Conservation (phyloP, 345 rosid genomes). For the Isatis tinctoria region DNA sequence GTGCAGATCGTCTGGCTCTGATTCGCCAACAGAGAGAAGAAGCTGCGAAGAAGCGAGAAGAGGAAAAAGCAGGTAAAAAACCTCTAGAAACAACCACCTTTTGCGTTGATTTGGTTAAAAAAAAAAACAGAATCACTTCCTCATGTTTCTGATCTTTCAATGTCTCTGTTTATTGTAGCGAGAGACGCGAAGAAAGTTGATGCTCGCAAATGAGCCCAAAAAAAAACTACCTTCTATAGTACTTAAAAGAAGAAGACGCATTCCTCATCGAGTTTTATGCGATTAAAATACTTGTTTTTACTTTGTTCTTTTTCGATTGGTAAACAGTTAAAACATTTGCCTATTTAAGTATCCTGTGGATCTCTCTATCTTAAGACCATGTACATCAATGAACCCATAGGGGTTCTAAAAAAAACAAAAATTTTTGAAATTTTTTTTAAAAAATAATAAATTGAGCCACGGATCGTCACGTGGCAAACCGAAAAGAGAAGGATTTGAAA, state of each 20-base stretch:
- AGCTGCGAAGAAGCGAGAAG: conserved; percentile 66
- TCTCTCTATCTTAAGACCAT: conserved; percentile 13
- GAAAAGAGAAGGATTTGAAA: too few relatives aligned
- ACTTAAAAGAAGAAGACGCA: not conserved
- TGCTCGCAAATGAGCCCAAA: conserved; percentile 39
- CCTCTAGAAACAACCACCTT: not conserved
- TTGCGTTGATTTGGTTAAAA: not conserved
- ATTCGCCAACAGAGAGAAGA: conserved; percentile 84
- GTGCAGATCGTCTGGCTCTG: conserved; percentile 71
- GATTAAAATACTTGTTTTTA: conserved; percentile 7
- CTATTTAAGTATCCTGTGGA: not conserved
- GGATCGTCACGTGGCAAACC: too few relatives aligned
- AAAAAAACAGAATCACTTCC: not conserved
- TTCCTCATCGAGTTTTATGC: conserved; percentile 6
- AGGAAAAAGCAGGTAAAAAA: conserved; percentile 54
- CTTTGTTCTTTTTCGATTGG: conserved; percentile 11
- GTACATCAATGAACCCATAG: too few relatives aligned
- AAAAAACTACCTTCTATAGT: not conserved
- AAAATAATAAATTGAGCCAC: too few relatives aligned
- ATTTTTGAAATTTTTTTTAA: too few relatives aligned
- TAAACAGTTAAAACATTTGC: not conserved
- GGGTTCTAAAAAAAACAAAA: too few relatives aligned
- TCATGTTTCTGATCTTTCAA: conserved; percentile 1
- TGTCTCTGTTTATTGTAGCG: conserved; percentile 32
- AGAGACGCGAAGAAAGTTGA: conserved; percentile 49